A percentile compares a stretch with the other conserved stretches of the same genome.
Conservation (phyloP, 257 asterid species). For the Thymus quinquecostatus region DNA sequence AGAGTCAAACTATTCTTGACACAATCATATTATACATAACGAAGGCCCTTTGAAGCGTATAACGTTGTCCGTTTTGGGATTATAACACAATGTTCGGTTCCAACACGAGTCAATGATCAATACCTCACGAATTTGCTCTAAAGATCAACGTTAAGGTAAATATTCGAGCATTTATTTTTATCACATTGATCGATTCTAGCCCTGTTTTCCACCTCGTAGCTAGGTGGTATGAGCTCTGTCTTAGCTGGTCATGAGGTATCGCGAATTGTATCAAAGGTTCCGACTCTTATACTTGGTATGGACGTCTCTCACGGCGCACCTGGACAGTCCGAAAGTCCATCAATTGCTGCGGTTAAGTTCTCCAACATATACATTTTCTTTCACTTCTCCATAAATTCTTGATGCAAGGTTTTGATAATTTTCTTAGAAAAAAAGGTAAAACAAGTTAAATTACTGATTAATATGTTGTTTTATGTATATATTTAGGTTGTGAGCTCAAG, state of each 20-base stretch:
- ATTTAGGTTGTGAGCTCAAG: slow-evolving; percentile 88
- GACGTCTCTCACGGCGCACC: slow-evolving; percentile 98
- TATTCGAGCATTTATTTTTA: too few species aligned
- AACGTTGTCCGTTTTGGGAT: slow-evolving; percentile 80
- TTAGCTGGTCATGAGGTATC: slow-evolving; percentile 43
- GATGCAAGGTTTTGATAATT: too few species aligned
- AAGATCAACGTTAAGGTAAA: slow-evolving; percentile 89
- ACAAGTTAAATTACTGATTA: too few species aligned
- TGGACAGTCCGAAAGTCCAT: slow-evolving; percentile 88
- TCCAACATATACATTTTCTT: neutral
- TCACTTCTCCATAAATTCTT: too few species aligned
- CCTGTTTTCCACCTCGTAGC: slow-evolving; percentile 51
- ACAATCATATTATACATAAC: neutral
- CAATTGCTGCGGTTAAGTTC: slow-evolving; percentile 84
- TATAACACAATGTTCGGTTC: slow-evolving; percentile 84
- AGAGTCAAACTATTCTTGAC: too few species aligned
- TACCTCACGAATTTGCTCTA: slow-evolving; percentile 76
- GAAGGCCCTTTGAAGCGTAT: slow-evolving; percentile 97
- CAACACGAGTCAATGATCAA: slow-evolving; percentile 74
- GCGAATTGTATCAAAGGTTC: slow-evolving; percentile 71
- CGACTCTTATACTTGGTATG: slow-evolving; percentile 90
- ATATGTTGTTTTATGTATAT: neutral
- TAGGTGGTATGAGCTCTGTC: slow-evolving; percentile 85
- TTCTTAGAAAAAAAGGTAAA: too few species aligned
- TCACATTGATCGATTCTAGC: too few species aligned